phyloP scores from a whole-genome alignment of 805 yeast species.

The Wickerhamomyces chambardii region DNA sequence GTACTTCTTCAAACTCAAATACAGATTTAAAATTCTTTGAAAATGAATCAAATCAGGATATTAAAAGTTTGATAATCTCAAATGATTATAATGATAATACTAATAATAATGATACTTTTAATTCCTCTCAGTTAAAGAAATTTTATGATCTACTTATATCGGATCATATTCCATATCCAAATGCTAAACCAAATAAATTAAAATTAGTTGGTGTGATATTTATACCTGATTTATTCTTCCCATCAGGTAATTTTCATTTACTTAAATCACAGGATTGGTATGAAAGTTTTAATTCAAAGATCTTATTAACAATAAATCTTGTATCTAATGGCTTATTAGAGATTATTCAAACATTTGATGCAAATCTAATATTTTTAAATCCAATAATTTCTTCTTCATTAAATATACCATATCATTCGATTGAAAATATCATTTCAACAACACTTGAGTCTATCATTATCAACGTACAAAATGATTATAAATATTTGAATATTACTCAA shows the following conservation, averaged over 20 bases:
- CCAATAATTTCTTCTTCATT: slow-evolving; percentile 49
- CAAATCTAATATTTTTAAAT: slow-evolving; percentile 41
- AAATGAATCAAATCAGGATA: slow-evolving; percentile 57
- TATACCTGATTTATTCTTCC: slow-evolving; percentile 62
- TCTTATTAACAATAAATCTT: slow-evolving; percentile 39
- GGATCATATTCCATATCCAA: slow-evolving; percentile 50
- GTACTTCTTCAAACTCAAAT: slow-evolving; percentile 37
- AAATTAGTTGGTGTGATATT: slow-evolving; percentile 57
- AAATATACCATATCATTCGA: slow-evolving; percentile 52
- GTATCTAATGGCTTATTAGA: slow-evolving; percentile 47
- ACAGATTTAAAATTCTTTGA: slow-evolving; percentile 33
- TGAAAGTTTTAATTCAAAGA: slow-evolving; percentile 32
- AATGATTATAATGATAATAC: slow-evolving; percentile 31
- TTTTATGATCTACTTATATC: slow-evolving; percentile 39
- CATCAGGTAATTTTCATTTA: slow-evolving; percentile 59
- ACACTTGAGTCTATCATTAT: slow-evolving; percentile 29
- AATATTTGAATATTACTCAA: slow-evolving; percentile 31
- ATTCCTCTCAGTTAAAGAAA: slow-evolving; percentile 32
- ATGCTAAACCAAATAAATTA: slow-evolving; percentile 46
- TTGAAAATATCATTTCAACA: slow-evolving; percentile 47
- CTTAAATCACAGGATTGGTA: slow-evolving; percentile 44
- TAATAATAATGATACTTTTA: slow-evolving; percentile 31
- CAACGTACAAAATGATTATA: slow-evolving; percentile 29
- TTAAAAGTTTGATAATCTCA: slow-evolving; percentile 51
- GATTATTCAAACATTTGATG: slow-evolving; percentile 38